Percentiles rank a stretch among this genome's conserved stretches.
phyloP scores from a whole-genome alignment of 768 basidiomycete genomes.

The Flagelloscypha sp. region DNA sequence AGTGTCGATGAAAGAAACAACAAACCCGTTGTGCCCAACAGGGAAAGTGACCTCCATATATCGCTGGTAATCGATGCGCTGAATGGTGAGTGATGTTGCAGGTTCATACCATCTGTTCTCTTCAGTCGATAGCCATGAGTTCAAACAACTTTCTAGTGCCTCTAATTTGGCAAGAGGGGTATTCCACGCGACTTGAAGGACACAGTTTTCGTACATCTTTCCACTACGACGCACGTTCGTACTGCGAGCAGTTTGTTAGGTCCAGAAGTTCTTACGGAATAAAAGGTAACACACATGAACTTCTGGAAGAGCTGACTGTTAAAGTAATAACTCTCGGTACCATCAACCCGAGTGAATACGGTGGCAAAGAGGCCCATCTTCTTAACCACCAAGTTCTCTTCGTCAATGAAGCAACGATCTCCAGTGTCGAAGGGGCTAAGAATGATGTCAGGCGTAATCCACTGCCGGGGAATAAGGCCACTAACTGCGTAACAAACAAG shows the following conservation, averaged over 20 bases:
- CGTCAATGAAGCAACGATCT: constrained; percentile 70
- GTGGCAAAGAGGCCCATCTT: constrained; percentile 80
- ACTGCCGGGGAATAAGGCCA: constrained; percentile 8
- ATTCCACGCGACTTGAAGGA: constrained; percentile 68
- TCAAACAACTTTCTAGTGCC: constrained; percentile 54
- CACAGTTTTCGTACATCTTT: constrained; percentile 61
- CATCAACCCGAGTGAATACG: constrained; percentile 62
- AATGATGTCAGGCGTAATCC: constrained; percentile 9
- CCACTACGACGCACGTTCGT: constrained; percentile 69
- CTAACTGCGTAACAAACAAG: constrained; percentile 75
- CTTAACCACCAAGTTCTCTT: constrained; percentile 67
- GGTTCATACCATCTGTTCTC: constrained; percentile 76
- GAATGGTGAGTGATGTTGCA: constrained; percentile 52
- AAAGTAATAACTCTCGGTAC: constrained; percentile 75
- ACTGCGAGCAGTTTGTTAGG: constrained; percentile 23
- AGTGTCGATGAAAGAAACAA: neutral
- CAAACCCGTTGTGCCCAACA: constrained; percentile 47
- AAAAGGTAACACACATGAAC: constrained; percentile 48
- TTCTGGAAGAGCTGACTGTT: constrained; percentile 69
- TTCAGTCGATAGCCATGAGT: constrained; percentile 71
- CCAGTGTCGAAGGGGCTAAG: constrained; percentile 72
- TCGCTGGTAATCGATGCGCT: constrained; percentile 57
- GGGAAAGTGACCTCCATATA: constrained; percentile 62
- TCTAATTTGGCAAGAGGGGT: constrained; percentile 69
- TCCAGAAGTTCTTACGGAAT: constrained; percentile 1